phyloP scores from a whole-genome alignment of 192 early-diverging fungal genomes.

The Coemansia sp. region DNA sequence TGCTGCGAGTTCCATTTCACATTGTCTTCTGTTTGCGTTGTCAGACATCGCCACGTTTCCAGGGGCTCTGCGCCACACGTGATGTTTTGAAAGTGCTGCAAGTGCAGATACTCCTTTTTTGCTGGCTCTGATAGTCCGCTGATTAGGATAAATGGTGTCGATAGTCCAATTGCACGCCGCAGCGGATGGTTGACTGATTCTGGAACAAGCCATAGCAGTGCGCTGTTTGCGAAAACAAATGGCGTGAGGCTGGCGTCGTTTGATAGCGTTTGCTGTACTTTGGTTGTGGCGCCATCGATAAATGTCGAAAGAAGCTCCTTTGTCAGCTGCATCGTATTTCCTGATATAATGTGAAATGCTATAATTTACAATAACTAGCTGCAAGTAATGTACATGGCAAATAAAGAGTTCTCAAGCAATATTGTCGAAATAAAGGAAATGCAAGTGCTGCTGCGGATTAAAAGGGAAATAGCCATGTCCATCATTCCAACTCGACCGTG shows the following conservation, averaged over 20 bases:
- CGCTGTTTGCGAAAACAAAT: constrained; percentile 41
- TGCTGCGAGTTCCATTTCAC: constrained; percentile 13
- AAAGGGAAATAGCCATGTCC: too few relatives aligned
- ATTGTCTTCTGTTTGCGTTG: constrained; percentile 5
- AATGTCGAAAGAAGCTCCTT: constrained; percentile 35
- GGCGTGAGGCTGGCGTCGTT: constrained; percentile 20
- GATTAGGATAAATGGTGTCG: constrained; percentile 40
- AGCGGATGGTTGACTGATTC: constrained; percentile 38
- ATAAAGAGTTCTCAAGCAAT: too few relatives aligned
- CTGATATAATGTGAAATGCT: neutral
- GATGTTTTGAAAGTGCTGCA: constrained; percentile 14
- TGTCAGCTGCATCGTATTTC: constrained; percentile 37
- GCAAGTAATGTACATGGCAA: neutral
- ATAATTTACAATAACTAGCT: neutral
- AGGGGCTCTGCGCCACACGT: constrained; percentile 38
- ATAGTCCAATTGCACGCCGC: constrained; percentile 29
- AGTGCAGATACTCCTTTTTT: neutral
- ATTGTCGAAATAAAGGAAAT: too few relatives aligned
- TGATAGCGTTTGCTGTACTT: constrained; percentile 24
- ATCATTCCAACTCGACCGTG: too few relatives aligned
- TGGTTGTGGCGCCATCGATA: constrained; percentile 21
- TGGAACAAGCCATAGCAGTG: constrained; percentile 37
- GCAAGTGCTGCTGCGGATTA: too few relatives aligned
- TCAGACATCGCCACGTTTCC: constrained; percentile 25
- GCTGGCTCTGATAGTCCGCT: constrained; percentile 3